These are phyloP conservation scores for Heimioporus sp. DNA, from an alignment of 768 basidiomycete genomes.

Conservation along the genomic window DNA sequence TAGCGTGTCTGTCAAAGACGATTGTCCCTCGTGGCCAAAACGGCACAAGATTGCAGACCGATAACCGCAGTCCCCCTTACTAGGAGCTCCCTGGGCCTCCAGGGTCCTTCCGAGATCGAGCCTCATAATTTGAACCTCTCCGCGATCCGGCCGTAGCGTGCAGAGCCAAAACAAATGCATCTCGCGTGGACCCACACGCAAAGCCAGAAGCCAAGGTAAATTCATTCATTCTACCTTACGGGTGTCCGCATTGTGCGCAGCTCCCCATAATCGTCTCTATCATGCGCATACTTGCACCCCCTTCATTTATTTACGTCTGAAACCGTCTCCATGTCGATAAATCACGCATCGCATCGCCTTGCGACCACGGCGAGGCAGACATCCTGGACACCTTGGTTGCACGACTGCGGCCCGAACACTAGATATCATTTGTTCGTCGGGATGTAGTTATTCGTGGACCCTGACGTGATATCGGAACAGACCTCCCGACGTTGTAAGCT, in stretches of 20 bases:
- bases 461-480: constrained; percentile 14
- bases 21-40: constrained; percentile 9
- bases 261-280: neutral
- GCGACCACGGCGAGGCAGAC: constrained; percentile 14
- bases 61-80: constrained; percentile 1
- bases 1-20: neutral
- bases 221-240: too few relatives aligned
- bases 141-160: constrained; percentile 10
- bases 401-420: too few relatives aligned
- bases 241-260: too few relatives aligned
- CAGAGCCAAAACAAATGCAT: constrained; percentile 3
- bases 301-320: constrained; percentile 2
- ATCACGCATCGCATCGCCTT: neutral
- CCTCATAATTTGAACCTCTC: neutral
- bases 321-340: constrained; percentile 19
- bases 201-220: too few relatives aligned
- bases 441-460: neutral
- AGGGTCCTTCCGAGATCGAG: constrained; percentile 5
- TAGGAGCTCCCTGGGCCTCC: neutral
- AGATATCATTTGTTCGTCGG: neutral
- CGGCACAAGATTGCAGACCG: constrained; percentile 3
- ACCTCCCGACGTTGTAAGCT: constrained; percentile 4
- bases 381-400: neutral
- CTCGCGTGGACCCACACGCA: neutral
- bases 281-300: neutral